These are phyloP conservation scores for Erucastrum elatum DNA, from an alignment of 345 rosid species.

Conservation along the genomic window DNA sequence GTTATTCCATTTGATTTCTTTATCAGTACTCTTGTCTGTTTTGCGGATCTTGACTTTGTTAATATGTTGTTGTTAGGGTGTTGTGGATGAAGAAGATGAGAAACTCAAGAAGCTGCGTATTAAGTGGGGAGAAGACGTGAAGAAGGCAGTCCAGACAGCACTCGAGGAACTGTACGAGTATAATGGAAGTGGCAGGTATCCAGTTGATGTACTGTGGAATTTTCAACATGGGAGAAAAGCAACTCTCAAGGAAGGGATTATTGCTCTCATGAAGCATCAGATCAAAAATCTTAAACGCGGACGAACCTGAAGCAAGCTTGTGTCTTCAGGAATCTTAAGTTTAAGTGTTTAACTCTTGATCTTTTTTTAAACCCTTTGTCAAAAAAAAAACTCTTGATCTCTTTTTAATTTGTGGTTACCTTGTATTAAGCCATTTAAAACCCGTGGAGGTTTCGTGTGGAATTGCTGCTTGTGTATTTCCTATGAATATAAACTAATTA, in stretches of 20 bases:
- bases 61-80: not conserved
- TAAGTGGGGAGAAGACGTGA: not conserved
- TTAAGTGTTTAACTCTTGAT: too few relatives aligned
- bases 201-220: not conserved
- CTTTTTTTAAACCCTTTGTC: too few relatives aligned
- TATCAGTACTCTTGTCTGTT: not conserved
- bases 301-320: not conserved
- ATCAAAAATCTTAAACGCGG: not conserved
- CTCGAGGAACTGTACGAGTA: not conserved
- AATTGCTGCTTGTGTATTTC: too few relatives aligned
- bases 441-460: too few relatives aligned
- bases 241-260: not conserved
- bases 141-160: not conserved
- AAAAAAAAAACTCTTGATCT: too few relatives aligned
- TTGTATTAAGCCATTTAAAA: too few relatives aligned
- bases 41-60: not conserved
- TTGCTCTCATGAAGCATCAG: not conserved
- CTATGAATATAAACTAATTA: too few relatives aligned
- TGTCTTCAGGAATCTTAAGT: too few relatives aligned
- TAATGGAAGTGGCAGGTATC: not conserved
- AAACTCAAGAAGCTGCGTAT: not conserved
- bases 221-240: not conserved
- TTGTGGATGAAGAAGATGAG: not conserved
- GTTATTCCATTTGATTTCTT: not conserved
- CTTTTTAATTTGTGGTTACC: too few relatives aligned